phyloP scores from a whole-genome alignment of 306 rosid species.

The Morella rubra region DNA sequence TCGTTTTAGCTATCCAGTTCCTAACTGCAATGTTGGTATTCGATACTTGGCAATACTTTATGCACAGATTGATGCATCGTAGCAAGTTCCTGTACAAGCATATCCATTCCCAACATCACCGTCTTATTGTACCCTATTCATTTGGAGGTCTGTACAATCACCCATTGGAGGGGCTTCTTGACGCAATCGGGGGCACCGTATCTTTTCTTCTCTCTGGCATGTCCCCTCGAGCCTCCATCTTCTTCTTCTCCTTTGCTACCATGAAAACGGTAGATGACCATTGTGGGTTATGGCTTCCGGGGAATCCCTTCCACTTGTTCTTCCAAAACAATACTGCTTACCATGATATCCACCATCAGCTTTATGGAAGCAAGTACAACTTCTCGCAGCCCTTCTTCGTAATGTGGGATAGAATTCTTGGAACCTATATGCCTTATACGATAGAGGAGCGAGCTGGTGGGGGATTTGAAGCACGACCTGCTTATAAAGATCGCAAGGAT shows the following conservation, averaged over 20 bases:
- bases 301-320: conserved; percentile 79
- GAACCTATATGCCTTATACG: conserved; percentile 89
- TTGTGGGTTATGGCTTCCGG: conserved; percentile 88
- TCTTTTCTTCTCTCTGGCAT: conserved; percentile 89
- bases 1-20: conserved; percentile 63
- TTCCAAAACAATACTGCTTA: conserved; percentile 87
- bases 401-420: conserved; percentile 82
- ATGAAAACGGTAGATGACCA: conserved; percentile 95
- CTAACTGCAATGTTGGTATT: conserved; percentile 77
- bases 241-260: conserved; percentile 96
- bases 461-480: conserved; percentile 75
- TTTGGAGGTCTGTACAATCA: conserved; percentile 96
- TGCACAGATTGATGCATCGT: conserved; percentile 98
- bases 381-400: conserved; percentile 95
- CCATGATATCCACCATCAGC: conserved; percentile 94
- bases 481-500: conserved; percentile 51
- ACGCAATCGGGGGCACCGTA: conserved; percentile 88
- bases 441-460: conserved; percentile 74
- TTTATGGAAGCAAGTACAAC: conserved; percentile 89
- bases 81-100: conserved; percentile 94
- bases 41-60: conserved; percentile 97
- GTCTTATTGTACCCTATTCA: conserved; percentile 84
- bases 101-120: conserved; percentile 89
- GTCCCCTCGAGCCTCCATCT: conserved; percentile 84
- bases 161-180: conserved; percentile 94